Evolutionary conservation across 768 basidiomycete species (phyloP).

Genomic region (Trametes meyenii): DNA sequence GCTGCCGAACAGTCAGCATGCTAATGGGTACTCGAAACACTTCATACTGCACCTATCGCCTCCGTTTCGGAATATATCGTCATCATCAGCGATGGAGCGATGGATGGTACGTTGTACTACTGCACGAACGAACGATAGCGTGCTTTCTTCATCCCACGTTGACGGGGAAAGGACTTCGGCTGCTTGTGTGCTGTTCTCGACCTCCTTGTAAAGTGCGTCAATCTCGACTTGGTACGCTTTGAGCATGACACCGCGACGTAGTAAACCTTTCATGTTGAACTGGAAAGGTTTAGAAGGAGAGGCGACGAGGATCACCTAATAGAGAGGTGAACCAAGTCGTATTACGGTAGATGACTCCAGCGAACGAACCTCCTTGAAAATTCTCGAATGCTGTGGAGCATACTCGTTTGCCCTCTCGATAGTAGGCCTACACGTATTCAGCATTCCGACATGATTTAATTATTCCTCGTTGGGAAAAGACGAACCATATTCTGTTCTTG

Average conservation of each 20-base stretch:
- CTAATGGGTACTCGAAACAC: too few relatives aligned
- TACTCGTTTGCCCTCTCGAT: constrained; percentile 40
- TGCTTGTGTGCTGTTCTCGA: constrained; percentile 27
- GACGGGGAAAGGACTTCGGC: constrained; percentile 20
- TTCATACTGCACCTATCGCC: constrained; percentile 24
- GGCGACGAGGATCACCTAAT: constrained; percentile 22
- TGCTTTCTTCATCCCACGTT: constrained; percentile 13
- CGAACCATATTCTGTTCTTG: constrained; percentile 40
- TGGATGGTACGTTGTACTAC: constrained; percentile 23
- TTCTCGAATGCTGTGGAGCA: constrained; percentile 43
- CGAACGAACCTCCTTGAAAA: constrained; percentile 32
- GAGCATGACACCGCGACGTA: constrained; percentile 33
- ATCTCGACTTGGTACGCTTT: constrained; percentile 24
- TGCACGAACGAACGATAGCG: constrained; percentile 18
- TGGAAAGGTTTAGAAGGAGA: constrained; percentile 19
- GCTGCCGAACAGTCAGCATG: constrained; percentile 15
- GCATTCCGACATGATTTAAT: neutral
- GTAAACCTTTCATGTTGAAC: constrained; percentile 29
- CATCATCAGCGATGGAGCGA: constrained; percentile 14
- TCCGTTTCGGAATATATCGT: constrained; percentile 28
- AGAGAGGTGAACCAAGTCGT: neutral
- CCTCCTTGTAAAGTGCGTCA: constrained; percentile 18
- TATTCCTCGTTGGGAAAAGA: too few relatives aligned
- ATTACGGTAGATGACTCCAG: neutral
- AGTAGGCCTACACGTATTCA: constrained; percentile 38